Evolutionary conservation across 257 asterid genomes (phyloP).

Genomic region (Rehmannia glutinosa): DNA sequence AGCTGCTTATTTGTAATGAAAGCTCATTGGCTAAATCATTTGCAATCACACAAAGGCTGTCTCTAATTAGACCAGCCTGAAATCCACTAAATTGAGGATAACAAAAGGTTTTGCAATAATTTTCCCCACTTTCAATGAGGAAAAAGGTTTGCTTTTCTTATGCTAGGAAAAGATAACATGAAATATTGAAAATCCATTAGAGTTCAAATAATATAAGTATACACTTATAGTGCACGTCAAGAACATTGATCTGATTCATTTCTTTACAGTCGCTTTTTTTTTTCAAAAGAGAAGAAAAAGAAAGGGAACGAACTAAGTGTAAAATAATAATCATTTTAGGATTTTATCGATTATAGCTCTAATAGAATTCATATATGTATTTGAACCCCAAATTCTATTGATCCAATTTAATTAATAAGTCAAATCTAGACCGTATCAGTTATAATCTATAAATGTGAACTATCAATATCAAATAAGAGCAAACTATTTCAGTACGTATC

Average conservation of each 20-base stretch:
- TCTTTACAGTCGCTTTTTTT: neutral
- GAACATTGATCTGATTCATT: neutral
- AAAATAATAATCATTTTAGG: neutral
- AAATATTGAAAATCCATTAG: too few species aligned
- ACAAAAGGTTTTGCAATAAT: slow-evolving; percentile 28
- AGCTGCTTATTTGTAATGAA: slow-evolving; percentile 14
- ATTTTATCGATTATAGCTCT: too few species aligned
- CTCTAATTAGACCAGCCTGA: slow-evolving; percentile 50
- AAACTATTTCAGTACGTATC: too few species aligned
- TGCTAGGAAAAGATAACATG: slow-evolving; percentile 11
- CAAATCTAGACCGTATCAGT: too few species aligned
- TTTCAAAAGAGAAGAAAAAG: neutral
- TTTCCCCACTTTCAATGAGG: slow-evolving; percentile 41
- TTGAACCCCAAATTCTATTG: too few species aligned
- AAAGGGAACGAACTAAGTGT: neutral
- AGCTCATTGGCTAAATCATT: slow-evolving; percentile 33
- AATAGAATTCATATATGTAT: too few species aligned
- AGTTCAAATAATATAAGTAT: neutral
- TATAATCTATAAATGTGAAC: too few species aligned
- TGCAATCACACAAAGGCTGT: slow-evolving; percentile 33
- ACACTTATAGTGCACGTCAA: slow-evolving; percentile 11
- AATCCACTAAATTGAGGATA: slow-evolving; percentile 50
- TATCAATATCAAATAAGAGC: too few species aligned
- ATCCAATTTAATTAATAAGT: too few species aligned
- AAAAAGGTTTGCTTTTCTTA: too few species aligned